Evolutionary conservation across 2,329 filamentous ascomycete species (phyloP), one percentile per base, ranked within the genome.

Genomic region (Sclerotinia nivalis): DNA sequence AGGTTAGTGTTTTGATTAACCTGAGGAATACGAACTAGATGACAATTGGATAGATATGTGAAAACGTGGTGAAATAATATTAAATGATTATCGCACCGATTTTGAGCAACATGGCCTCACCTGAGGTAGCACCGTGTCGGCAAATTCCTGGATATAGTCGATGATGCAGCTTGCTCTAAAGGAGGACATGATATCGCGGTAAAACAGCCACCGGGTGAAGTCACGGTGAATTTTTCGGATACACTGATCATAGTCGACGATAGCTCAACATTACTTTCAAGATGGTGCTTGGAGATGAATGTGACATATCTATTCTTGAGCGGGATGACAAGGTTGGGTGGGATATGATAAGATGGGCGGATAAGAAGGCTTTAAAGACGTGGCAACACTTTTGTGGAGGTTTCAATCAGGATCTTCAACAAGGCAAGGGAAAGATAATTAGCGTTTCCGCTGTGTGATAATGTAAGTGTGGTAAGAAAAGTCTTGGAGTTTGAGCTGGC

Each of bases 191-290:
- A 43, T 40, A 7, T 64, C 47, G 61, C 47, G 31, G 47, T n/a
- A 28, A 64, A 52, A 40, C 47, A 25, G 47, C 61, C 20, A 37
- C 28, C 13, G 45, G 45, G 37, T 64, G 37, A 52, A 25, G 31
- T 52, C 47, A 64, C 47, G 61, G 61, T 52, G 47, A 50, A 4
- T 64, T 40, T 64, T 31, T 64, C 61, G 31, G 61, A 64, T 52
- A 28, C 31, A 52, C 15, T 64, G 61, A 40, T 40, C 4, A 52
- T 25, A 20, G 50, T 37, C 31, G 61, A 25, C 18, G 50, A 34
- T 52, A 37, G 47, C 18, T 37, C 31, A 64, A 18, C 20, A 37
- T 6, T 50, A 37, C 31, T 59, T 43, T 25, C 7, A 40, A 43
- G 22, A 59, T 59, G n/a, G n/a, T 40, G 22, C 40, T 43, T 40